Evolutionary conservation across 2,329 filamentous ascomycete species (phyloP), one percentile per base, ranked within the genome.

Genomic region (Beauveria sp.): DNA sequence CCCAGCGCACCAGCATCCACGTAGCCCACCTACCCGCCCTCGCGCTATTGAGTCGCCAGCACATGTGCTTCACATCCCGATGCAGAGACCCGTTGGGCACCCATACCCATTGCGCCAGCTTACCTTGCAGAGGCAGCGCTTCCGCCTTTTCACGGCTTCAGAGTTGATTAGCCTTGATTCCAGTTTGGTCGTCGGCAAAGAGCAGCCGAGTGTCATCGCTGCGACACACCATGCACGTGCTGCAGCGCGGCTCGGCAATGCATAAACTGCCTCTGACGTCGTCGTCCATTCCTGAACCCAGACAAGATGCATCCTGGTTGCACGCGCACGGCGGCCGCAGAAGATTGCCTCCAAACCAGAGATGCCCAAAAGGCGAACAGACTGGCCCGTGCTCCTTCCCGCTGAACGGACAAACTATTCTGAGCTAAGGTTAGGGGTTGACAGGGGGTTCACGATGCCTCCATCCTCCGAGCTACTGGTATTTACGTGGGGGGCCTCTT

Each of bases 81-180:
- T 3, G 34, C 34, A 37, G 12, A 30, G 30, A 58, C 55, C 57
- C 50, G 57, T 59, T 46, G 48, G 57, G 57, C 57, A 54, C n/a
- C 57, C 20, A 59, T n/a, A 6, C 16, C 18, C 9, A 10, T n/a
- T 34, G 3, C 34, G 40, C 50, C 20, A 18, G 34, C 55, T 28
- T 43, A 3, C 20, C 24, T 18, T 26, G 22, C 26, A 44, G 20
- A 22, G 22, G 56, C 34, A 34, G 22, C 37, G 24, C 37, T 30
- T 59, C 57, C 41, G 48, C 48, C 46, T 53, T 53, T 53, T 54
- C 57, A 16, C 24, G 10, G 26, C n/a, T 9, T 28, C 41, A 52
- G n/a, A 51, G n/a, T 12, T 44, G 22, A 30, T 18, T 40, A 26
- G 7, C 24, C 30, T 7, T 14, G 9, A 3, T 3, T 48, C 28